Percentiles rank a stretch among this genome's conserved stretches.
Conservation (phyloP, 2,329 filamentous ascomycete genomes). For the Fusarium nematophilum region DNA sequence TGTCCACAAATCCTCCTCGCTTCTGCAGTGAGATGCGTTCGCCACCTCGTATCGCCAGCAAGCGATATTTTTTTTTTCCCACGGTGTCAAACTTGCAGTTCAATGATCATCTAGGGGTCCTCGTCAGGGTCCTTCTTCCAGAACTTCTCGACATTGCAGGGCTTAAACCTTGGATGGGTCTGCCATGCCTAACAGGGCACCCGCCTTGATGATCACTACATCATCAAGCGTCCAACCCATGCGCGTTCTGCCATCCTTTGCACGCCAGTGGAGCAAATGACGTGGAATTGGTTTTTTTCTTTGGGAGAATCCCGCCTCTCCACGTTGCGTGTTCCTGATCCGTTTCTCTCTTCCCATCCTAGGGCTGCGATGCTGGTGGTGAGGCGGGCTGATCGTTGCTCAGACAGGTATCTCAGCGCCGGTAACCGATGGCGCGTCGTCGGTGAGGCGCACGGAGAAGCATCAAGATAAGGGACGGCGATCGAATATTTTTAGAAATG, state of each 20-base stretch:
- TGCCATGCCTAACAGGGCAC: conserved; percentile 36
- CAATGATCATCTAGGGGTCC: conserved; percentile 8
- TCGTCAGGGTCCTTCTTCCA: conserved; percentile 37
- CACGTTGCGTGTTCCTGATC: conserved; percentile 26
- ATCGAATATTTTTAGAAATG: conserved; percentile 33
- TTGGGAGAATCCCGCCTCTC: conserved; percentile 31
- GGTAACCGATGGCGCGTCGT: conserved; percentile 28
- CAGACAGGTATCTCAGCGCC: conserved; percentile 22
- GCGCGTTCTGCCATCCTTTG: conserved; percentile 29
- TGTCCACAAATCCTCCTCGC: not conserved
- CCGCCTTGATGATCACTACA: conserved; percentile 37
- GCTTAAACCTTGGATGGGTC: conserved; percentile 26
- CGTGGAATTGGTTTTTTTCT: conserved; percentile 21
- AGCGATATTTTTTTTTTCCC: conserved; percentile 11
- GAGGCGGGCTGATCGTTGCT: conserved; percentile 37
- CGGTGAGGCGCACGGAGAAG: conserved; percentile 20
- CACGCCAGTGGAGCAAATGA: conserved; percentile 5
- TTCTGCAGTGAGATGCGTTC: not conserved
- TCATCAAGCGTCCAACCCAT: conserved; percentile 38
- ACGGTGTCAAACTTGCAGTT: not conserved
- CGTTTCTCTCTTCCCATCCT: conserved; percentile 1
- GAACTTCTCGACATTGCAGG: conserved; percentile 30
- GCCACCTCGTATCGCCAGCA: conserved; percentile 11
- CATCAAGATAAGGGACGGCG: conserved; percentile 20
- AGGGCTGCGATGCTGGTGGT: conserved; percentile 21